A percentile compares a stretch with the other conserved stretches of the same genome.
Conservation (phyloP, 2,329 filamentous ascomycete genomes). For the Colletotrichum viniferum region DNA sequence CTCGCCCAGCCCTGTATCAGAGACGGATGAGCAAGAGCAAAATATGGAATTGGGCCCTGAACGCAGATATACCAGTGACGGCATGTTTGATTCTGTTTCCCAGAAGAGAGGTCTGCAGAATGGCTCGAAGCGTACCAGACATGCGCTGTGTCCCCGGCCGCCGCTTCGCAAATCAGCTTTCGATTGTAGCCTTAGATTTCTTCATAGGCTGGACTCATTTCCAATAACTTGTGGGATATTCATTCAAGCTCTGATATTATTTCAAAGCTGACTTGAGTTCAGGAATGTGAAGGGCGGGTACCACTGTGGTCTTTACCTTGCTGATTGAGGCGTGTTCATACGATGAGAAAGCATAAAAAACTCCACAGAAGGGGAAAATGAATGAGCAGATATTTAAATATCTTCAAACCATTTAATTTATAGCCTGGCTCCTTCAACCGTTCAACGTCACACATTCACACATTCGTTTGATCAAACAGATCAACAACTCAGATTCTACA, state of each 20-base stretch:
- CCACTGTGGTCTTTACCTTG: background rate
- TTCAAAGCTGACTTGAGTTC: background rate
- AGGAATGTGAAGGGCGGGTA: background rate
- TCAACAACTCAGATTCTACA: background rate
- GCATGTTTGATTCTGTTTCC: background rate
- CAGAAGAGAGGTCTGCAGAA: rapidly evolving
- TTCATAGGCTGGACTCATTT: rapidly evolving
- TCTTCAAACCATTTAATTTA: too few relatives aligned
- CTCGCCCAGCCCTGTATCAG: background rate
- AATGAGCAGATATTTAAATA: too few relatives aligned
- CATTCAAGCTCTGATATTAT: rapidly evolving
- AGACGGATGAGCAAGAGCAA: background rate
- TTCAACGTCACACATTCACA: background rate
- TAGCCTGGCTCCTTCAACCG: background rate
- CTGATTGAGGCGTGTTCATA: background rate
- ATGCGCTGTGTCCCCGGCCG: background rate
- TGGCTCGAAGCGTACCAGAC: rapidly evolving
- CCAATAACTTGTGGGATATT: rapidly evolving
- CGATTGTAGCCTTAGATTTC: rapidly evolving
- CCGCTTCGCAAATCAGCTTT: background rate
- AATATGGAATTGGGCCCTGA: too few relatives aligned
- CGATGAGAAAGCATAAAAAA: background rate
- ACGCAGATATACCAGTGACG: background rate
- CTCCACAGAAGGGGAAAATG: background rate
- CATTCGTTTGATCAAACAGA: rapidly evolving